Conservation (phyloP, 257 asterid genomes). For the Solanum arcanum region DNA sequence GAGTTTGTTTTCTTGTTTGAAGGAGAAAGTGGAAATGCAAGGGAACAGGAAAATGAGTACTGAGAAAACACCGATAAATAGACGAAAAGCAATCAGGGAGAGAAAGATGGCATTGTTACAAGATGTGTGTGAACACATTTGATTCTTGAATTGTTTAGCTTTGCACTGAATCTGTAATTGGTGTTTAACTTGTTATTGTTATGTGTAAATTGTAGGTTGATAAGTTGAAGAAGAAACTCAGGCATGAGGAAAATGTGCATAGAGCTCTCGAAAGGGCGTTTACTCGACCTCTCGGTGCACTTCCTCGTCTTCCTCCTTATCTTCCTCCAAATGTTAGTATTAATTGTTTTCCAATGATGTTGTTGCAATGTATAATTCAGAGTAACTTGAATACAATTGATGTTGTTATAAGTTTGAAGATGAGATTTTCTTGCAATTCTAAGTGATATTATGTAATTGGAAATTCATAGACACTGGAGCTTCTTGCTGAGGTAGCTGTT, state of each 20-base stretch:
- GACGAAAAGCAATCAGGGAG: slow-evolving; percentile 40
- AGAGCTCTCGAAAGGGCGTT: slow-evolving; percentile 91
- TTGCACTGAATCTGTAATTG: background rate
- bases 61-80: slow-evolving; percentile 32
- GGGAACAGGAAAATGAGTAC: slow-evolving; percentile 31
- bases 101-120: slow-evolving; percentile 70
- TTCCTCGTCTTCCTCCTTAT: slow-evolving; percentile 94
- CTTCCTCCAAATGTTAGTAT: slow-evolving; percentile 72
- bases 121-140: slow-evolving; percentile 54
- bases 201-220: slow-evolving; percentile 46
- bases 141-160: background rate
- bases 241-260: slow-evolving; percentile 89
- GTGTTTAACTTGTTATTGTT: background rate
- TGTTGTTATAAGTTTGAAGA: background rate
- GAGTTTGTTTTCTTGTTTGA: slow-evolving; percentile 17
- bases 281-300: slow-evolving; percentile 79
- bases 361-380: background rate
- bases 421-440: background rate
- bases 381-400: background rate
- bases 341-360: background rate
- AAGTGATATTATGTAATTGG: background rate
- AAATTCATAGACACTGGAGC: slow-evolving; percentile 67
- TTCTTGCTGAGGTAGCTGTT: slow-evolving; percentile 94
- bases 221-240: slow-evolving; percentile 72
- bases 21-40: slow-evolving; percentile 44